Conservation (phyloP, 371 early-diverging fungal genomes). For the Saksenaea oblongispora region DNA sequence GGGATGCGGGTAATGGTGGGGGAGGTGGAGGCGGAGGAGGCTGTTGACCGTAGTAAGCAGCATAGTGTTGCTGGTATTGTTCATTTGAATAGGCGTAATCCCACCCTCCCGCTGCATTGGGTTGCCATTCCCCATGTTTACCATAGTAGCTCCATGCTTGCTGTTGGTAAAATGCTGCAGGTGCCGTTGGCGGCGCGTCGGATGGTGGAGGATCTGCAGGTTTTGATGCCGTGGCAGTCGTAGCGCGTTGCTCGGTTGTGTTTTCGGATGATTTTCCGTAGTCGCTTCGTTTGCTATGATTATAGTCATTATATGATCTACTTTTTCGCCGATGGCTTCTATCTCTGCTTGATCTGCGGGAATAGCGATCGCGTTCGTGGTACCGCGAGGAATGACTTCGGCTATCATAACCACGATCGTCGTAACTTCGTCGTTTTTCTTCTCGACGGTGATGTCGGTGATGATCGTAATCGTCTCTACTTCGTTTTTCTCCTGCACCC, state of each 20-base stretch:
- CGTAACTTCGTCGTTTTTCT: constrained; percentile 16
- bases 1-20: neutral
- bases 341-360: constrained; percentile 17
- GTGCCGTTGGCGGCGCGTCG: constrained; percentile 25
- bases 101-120: constrained; percentile 14
- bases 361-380: constrained; percentile 4
- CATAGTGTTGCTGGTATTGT: constrained; percentile 29
- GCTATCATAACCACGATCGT: constrained; percentile 6
- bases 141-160: constrained; percentile 27
- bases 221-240: neutral
- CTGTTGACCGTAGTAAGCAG: constrained; percentile 28
- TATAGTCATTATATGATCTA: constrained; percentile 6
- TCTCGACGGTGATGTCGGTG: constrained; percentile 13
- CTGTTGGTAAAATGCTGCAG: constrained; percentile 24
- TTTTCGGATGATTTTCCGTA: constrained; percentile 3
- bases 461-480: constrained; percentile 20
- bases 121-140: neutral
- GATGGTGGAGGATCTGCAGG: neutral
- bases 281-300: neutral
- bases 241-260: neutral
- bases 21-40: neutral
- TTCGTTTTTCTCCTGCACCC: constrained; percentile 14
- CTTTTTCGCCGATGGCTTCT: constrained; percentile 11
- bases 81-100: constrained; percentile 25
- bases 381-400: constrained; percentile 1